Conservation (phyloP, 441 rosid genomes). For the Bruguiera hainesii region DNA sequence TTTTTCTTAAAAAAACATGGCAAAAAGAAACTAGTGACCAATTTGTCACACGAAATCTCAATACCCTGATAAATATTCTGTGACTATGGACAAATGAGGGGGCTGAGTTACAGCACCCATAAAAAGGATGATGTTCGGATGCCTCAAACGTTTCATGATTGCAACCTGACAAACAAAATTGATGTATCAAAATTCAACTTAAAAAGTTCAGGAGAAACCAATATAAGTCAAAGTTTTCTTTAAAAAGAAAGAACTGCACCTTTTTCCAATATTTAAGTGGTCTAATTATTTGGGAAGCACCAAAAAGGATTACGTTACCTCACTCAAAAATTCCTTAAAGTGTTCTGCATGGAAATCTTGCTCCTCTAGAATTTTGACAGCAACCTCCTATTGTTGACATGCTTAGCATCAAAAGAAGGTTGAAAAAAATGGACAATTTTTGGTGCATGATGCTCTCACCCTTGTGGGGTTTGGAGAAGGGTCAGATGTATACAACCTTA, state of each 20-base stretch:
- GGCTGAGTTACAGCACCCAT: slow-evolving; percentile 98
- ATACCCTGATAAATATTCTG: slow-evolving; percentile 93
- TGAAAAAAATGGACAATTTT: too few relatives aligned
- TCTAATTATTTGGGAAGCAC: slow-evolving; percentile 1
- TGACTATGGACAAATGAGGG: slow-evolving; percentile 89
- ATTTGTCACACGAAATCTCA: slow-evolving; percentile 14
- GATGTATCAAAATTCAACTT: slow-evolving; percentile 13
- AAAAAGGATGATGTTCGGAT: slow-evolving; percentile 95
- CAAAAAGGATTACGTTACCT: slow-evolving; percentile 39
- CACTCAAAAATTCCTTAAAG: slow-evolving; percentile 77
- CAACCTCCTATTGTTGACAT: slow-evolving; percentile 67
- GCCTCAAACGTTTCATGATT: slow-evolving; percentile 91
- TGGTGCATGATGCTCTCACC: too few relatives aligned
- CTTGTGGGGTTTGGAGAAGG: too few relatives aligned
- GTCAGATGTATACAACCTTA: too few relatives aligned
- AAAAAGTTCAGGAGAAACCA: slow-evolving; percentile 13
- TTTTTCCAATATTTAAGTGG: not conserved
- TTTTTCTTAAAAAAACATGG: not conserved
- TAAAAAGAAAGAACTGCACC: slow-evolving; percentile 2
- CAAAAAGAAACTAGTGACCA: not conserved
- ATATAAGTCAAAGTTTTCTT: slow-evolving; percentile 2
- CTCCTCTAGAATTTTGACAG: slow-evolving; percentile 85
- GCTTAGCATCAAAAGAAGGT: slow-evolving; percentile 12
- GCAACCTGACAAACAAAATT: slow-evolving; percentile 57
- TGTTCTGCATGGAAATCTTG: slow-evolving; percentile 85